Percentiles rank a stretch among this genome's conserved stretches.
Evolutionary conservation across 306 rosid genomes (phyloP).

Genomic region (Glycine latifolia): DNA sequence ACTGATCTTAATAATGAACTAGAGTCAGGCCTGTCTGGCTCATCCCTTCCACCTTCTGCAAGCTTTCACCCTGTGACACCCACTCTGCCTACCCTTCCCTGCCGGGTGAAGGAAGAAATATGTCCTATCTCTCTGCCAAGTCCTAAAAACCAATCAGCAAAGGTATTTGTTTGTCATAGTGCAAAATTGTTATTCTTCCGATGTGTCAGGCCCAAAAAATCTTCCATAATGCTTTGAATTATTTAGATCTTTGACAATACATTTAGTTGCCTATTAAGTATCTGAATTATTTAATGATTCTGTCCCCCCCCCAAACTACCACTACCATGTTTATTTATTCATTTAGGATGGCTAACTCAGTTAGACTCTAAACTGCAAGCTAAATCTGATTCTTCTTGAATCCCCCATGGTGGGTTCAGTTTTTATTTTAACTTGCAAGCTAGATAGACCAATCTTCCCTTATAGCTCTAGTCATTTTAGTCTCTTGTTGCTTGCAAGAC

Average conservation of each 20-base stretch:
- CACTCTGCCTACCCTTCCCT: conserved; percentile 63
- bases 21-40: conserved; percentile 62
- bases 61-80: conserved; percentile 76
- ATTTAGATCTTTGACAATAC: no score
- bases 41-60: conserved; percentile 59
- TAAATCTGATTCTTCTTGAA: no score
- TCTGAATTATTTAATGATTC: not conserved
- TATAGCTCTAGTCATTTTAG: no score
- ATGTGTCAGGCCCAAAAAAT: not conserved
- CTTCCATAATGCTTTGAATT: not conserved
- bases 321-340: not conserved
- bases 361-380: no score
- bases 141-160: conserved; percentile 70
- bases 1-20: conserved; percentile 76
- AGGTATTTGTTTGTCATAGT: conserved; percentile 54
- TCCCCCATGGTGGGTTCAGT: no score
- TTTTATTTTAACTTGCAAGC: no score
- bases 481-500: no score
- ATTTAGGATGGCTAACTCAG: not conserved
- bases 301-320: no score
- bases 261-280: not conserved
- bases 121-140: conserved; percentile 54
- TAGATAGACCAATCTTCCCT: no score
- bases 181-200: not conserved
- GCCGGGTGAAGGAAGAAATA: conserved; percentile 79